phyloP scores from a whole-genome alignment of 345 rosid genomes.

The Geranium brycei region DNA sequence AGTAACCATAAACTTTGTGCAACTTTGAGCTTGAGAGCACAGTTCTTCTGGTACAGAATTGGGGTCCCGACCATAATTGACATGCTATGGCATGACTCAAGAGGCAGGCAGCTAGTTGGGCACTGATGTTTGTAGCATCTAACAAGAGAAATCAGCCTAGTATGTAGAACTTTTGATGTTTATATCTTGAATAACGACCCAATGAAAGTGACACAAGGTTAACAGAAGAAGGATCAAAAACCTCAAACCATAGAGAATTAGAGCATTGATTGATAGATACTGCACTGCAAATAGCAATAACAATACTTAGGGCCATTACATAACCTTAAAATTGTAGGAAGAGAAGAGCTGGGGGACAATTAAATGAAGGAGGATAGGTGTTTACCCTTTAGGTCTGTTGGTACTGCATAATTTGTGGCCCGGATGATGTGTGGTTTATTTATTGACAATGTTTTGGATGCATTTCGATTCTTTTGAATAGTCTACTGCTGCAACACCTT shows the following conservation, averaged over 20 bases:
- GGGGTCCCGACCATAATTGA: constrained; percentile 3
- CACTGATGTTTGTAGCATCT: not conserved
- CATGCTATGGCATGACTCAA: not conserved
- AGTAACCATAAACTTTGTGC: not conserved
- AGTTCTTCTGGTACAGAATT: not conserved
- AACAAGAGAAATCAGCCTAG: not conserved
- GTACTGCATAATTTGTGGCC: not conserved
- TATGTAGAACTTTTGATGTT: not conserved
- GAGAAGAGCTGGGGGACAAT: too few species aligned
- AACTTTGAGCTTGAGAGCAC: not conserved
- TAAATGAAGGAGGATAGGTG: not conserved
- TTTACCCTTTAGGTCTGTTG: not conserved
- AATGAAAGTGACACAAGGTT: not conserved
- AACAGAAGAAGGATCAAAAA: not conserved
- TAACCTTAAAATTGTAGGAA: too few species aligned
- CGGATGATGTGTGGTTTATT: not conserved
- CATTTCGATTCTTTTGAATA: too few species aligned
- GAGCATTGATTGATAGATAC: not conserved
- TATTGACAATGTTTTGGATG: not conserved
- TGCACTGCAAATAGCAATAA: too few species aligned
- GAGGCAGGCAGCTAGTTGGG: not conserved
- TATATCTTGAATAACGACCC: not conserved
- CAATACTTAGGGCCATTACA: too few species aligned
- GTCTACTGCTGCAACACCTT: too few species aligned
- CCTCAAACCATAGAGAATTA: not conserved